Evolutionary conservation across 1,284 basidiomycete species (phyloP).

Genomic region (Megacollybia platyphylla): DNA sequence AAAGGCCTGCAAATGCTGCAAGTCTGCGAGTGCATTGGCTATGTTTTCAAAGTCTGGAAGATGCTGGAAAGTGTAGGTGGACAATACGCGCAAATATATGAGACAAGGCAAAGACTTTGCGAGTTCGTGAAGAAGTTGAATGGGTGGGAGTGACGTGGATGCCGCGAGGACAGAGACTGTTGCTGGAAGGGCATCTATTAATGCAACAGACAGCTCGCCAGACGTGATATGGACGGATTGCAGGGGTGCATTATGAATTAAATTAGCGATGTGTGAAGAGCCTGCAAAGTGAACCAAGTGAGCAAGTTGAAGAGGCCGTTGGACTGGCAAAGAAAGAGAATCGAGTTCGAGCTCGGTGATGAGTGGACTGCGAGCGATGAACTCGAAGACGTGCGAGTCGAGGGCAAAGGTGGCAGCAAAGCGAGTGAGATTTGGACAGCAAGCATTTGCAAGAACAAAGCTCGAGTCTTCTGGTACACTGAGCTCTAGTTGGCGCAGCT

Average conservation of each 20-base stretch:
- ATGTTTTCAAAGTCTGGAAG: slow-evolving; percentile 37
- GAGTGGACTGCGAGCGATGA: slow-evolving; percentile 38
- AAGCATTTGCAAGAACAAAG: slow-evolving; percentile 33
- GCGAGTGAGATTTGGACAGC: slow-evolving; percentile 24
- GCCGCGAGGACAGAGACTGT: slow-evolving; percentile 27
- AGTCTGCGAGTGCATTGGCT: slow-evolving; percentile 36
- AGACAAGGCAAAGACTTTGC: slow-evolving; percentile 26
- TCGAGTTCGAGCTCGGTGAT: slow-evolving; percentile 44
- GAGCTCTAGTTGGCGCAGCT: slow-evolving; percentile 43
- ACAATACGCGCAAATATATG: slow-evolving; percentile 38
- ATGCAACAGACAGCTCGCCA: slow-evolving; percentile 39
- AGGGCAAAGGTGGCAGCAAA: slow-evolving; percentile 48
- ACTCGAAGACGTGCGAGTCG: slow-evolving; percentile 39
- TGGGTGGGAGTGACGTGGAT: slow-evolving; percentile 29
- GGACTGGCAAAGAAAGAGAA: slow-evolving; percentile 13
- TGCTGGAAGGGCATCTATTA: slow-evolving; percentile 32
- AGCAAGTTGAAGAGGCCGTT: slow-evolving; percentile 24
- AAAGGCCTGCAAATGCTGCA: slow-evolving; percentile 40
- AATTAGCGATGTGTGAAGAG: slow-evolving; percentile 36
- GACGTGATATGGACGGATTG: slow-evolving; percentile 44
- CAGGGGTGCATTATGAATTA: slow-evolving; percentile 49
- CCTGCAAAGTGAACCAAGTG: slow-evolving; percentile 46
- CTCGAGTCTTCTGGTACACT: slow-evolving; percentile 34
- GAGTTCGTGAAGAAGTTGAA: slow-evolving; percentile 29
- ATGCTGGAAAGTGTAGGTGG: slow-evolving; percentile 32